Evolutionary conservation across 768 basidiomycete genomes (phyloP).

Genomic region (Tylopilus rubrobrunneus): DNA sequence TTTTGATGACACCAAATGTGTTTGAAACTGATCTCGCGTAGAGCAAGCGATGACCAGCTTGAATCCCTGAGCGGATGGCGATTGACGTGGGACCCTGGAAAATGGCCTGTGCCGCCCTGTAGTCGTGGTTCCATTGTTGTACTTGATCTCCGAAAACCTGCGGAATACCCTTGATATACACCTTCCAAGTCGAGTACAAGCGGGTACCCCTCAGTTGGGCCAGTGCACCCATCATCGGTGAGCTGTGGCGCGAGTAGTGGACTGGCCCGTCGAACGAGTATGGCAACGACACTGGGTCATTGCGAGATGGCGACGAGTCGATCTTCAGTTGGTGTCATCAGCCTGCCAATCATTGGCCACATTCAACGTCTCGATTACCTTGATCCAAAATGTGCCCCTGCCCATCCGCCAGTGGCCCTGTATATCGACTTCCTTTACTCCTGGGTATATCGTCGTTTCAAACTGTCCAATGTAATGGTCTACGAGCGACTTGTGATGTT

Average conservation of each 20-base stretch:
- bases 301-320: conserved; percentile 45
- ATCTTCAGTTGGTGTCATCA: conserved; percentile 39
- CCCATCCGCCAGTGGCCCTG: conserved; percentile 46
- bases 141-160: conserved; percentile 54
- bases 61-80: conserved; percentile 65
- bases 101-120: conserved; percentile 69
- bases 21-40: conserved; percentile 67
- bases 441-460: conserved; percentile 47
- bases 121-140: conserved; percentile 65
- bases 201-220: conserved; percentile 59
- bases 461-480: conserved; percentile 69
- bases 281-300: conserved; percentile 38
- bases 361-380: conserved; percentile 36
- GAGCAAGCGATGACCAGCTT: conserved; percentile 68
- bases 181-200: conserved; percentile 77
- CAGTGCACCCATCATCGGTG: conserved; percentile 63
- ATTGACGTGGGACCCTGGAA: conserved; percentile 59
- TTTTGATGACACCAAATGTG: conserved; percentile 55
- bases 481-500: conserved; percentile 52
- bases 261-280: conserved; percentile 75
- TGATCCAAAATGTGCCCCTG: conserved; percentile 66
- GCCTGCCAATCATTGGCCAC: background rate
- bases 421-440: conserved; percentile 64
- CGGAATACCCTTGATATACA: conserved; percentile 57
- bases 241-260: conserved; percentile 67